Percentiles rank a stretch among this genome's conserved stretches.
phyloP scores from a whole-genome alignment of 768 basidiomycete species.

The Boletus tylopilopsis region DNA sequence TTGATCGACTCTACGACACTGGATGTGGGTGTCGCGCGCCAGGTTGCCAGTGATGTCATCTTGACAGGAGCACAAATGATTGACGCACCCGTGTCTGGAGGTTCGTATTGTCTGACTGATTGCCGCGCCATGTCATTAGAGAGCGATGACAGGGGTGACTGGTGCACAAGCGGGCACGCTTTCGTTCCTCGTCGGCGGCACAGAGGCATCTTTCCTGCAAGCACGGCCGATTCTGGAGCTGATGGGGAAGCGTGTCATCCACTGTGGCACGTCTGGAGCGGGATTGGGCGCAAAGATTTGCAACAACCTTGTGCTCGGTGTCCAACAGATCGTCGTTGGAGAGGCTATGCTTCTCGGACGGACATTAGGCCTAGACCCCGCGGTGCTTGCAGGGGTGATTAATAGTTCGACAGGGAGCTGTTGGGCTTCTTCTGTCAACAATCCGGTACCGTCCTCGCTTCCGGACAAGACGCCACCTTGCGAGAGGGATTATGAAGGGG shows the following conservation, averaged over 20 bases:
- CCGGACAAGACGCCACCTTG: conserved; percentile 75
- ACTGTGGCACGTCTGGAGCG: conserved; percentile 79
- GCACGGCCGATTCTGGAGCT: conserved; percentile 57
- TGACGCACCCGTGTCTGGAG: conserved; percentile 94
- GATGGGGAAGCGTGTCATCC: conserved; percentile 82
- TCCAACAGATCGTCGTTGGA: conserved; percentile 79
- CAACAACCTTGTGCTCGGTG: conserved; percentile 78
- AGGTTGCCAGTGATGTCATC: conserved; percentile 54
- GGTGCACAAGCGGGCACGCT: conserved; percentile 87
- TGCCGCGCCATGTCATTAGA: conserved; percentile 4
- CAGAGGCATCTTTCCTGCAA: conserved; percentile 49
- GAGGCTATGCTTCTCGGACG: conserved; percentile 89
- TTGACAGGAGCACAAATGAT: conserved; percentile 68
- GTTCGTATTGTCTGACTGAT: conserved; percentile 38
- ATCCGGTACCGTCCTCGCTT: conserved; percentile 76
- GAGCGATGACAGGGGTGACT: conserved; percentile 54
- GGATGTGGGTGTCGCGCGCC: conserved; percentile 70
- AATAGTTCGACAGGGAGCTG: conserved; percentile 83
- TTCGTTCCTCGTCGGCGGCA: conserved; percentile 89
- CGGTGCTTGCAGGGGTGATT: conserved; percentile 75
- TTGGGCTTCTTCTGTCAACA: conserved; percentile 84
- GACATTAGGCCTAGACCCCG: conserved; percentile 74
- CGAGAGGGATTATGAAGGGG: conserved; percentile 79
- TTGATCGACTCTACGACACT: conserved; percentile 91
- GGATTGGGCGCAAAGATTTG: conserved; percentile 89